Evolutionary conservation across 306 rosid species (phyloP), one percentile per base, ranked within the genome.

Genomic region (Oemleria cerasiformis): DNA sequence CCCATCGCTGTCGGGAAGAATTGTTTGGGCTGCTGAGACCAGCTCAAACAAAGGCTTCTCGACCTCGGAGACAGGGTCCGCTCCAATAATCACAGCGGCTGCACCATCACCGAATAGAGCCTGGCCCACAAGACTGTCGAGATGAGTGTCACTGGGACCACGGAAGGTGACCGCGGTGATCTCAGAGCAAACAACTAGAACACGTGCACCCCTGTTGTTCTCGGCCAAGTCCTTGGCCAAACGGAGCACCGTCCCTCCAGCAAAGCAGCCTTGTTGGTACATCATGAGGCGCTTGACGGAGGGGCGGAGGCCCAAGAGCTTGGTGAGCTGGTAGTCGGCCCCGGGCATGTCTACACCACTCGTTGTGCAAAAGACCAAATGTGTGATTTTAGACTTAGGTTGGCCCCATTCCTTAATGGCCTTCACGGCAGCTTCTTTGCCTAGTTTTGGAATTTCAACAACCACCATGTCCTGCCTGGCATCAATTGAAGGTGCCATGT

Each of bases 341-440:
- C 89, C 91, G 2, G 90, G 96, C 93, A 90, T 90, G 76, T 90
- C 96, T 0, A 87, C 89, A 56, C 96, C 96, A 68, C 92, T 86
- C 0, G 88, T 85, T 68, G 96, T 90, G 83, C 93, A 88, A 55
- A 90, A 83, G 53, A 90, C 79, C 4, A 90, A 39, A 57, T 86
- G 94, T 10, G 94, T 90, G 21, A 90, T 86, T 75, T 90, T 88
- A 23, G 96, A 88, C 30, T 82, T 87, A 34, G 92, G 87, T 20
- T 88, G 76, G 77, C 92, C 90, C 90, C 88, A 86, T 45, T 86
- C 88, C 34, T 77, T 79, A 34, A 83, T 79, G 72, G 86, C 86
- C 78, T 86, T 90, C 1, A 70, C 21, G 3, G 96, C 96, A 4
- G 94, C 94, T 25, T 88, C 92, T 65, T 90, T 90, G 0, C 96